Conservation (phyloP, 208 protist species). For the Leishmania martiniquensis region DNA sequence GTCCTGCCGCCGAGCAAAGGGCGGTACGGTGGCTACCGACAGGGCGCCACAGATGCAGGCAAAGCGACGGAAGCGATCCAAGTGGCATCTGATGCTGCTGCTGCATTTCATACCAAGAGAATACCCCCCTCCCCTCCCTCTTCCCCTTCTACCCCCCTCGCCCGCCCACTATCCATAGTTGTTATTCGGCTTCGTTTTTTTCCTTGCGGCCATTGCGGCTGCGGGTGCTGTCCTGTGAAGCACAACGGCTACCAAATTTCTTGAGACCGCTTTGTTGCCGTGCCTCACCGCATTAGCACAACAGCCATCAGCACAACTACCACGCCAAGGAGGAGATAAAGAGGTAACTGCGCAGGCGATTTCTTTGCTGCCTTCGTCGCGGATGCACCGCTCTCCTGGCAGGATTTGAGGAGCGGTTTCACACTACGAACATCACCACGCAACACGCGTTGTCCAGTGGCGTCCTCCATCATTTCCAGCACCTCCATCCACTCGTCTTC, state of each 20-base stretch:
- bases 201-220: neutral
- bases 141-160: too few species aligned
- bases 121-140: neutral
- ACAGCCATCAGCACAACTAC: neutral
- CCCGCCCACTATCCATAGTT: too few species aligned
- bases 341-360: constrained; percentile 1
- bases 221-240: neutral
- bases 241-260: neutral
- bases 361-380: neutral
- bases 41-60: neutral
- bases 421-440: constrained; percentile 21
- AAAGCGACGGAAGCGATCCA: neutral
- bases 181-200: neutral
- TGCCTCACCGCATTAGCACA: constrained; percentile 8
- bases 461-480: constrained; percentile 60
- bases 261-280: neutral
- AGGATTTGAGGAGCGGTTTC: neutral
- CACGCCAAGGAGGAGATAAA: neutral
- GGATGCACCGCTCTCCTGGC: neutral
- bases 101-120: neutral
- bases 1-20: neutral
- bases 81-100: too few species aligned
- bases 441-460: constrained; percentile 31
- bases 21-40: neutral
- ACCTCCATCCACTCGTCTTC: constrained; percentile 30